Conservation (phyloP, 2,329 filamentous ascomycete genomes). For the Thielaviopsis populi region DNA sequence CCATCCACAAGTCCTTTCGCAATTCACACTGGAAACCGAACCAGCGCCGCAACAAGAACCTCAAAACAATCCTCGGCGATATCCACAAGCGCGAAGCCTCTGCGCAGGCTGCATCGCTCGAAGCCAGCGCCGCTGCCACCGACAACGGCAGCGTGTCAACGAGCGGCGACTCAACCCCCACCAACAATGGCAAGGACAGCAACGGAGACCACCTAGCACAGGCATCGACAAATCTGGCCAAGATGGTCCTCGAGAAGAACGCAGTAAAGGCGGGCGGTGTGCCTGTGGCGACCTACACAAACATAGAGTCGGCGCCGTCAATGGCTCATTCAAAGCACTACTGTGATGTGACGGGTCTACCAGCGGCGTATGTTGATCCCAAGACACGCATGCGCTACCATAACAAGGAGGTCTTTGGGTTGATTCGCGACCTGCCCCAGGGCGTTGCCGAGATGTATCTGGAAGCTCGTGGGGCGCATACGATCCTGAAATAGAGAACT, state of each 20-base stretch:
- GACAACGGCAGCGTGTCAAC: conserved; percentile 40
- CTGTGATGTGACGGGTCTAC: conserved; percentile 87
- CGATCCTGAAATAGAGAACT: conserved; percentile 60
- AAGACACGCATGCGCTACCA: conserved; percentile 90
- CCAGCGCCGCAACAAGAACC: conserved; percentile 94
- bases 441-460: conserved; percentile 76
- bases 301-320: conserved; percentile 87
- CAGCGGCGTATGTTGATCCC: conserved; percentile 84
- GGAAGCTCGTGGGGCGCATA: conserved; percentile 80
- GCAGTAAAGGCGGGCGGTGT: conserved; percentile 14
- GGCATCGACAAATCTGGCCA: conserved; percentile 71
- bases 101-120: conserved; percentile 61
- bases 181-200: conserved; percentile 21
- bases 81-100: conserved; percentile 82
- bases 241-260: conserved; percentile 77
- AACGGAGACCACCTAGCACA: conserved; percentile 64
- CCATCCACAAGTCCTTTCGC: conserved; percentile 76
- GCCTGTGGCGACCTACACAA: conserved; percentile 59
- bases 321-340: conserved; percentile 75
- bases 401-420: conserved; percentile 77
- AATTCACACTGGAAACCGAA: conserved; percentile 83
- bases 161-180: conserved; percentile 43
- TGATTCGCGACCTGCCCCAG: conserved; percentile 67
- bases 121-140: conserved; percentile 60
- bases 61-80: conserved; percentile 90